A percentile compares a stretch with the other conserved stretches of the same genome.
phyloP scores from a whole-genome alignment of 2,329 filamentous ascomycete genomes.

The Falciphora oryzae region DNA sequence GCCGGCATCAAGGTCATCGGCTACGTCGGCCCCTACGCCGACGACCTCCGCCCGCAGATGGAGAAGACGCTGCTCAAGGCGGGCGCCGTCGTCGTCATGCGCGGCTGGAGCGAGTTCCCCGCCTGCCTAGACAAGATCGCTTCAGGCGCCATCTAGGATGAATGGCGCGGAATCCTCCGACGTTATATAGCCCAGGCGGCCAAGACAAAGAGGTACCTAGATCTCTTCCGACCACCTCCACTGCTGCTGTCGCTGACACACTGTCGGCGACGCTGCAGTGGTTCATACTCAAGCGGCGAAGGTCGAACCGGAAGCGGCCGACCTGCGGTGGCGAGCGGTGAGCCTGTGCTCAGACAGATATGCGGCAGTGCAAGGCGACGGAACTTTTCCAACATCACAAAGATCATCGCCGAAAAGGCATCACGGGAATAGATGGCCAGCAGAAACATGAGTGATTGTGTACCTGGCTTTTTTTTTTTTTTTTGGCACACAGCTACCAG shows the following conservation, averaged over 20 bases:
- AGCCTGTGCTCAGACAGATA: not conserved
- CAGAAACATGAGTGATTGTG: not conserved
- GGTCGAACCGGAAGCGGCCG: not conserved
- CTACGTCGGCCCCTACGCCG: conserved; percentile 74
- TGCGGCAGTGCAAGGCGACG: not conserved
- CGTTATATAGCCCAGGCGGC: not conserved
- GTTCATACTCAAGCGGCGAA: not conserved
- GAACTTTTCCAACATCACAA: not conserved
- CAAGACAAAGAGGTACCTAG: not conserved
- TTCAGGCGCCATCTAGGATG: conserved; percentile 24
- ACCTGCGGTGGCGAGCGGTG: not conserved
- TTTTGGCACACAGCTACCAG: not conserved
- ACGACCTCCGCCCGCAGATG: conserved; percentile 59
- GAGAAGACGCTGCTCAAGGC: conserved; percentile 52
- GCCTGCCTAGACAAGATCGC: conserved; percentile 40
- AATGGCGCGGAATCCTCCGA: not conserved
- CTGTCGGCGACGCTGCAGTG: not conserved
- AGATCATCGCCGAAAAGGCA: not conserved
- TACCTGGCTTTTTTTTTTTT: not conserved
- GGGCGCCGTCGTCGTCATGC: conserved; percentile 58
- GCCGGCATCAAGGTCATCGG: conserved; percentile 77
- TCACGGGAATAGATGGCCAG: not conserved
- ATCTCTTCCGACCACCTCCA: not conserved
- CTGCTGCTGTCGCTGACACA: not conserved
- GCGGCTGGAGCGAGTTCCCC: conserved; percentile 53